Conservation (phyloP, 2,329 filamentous ascomycete species). For the Aspergillus sp. region DNA sequence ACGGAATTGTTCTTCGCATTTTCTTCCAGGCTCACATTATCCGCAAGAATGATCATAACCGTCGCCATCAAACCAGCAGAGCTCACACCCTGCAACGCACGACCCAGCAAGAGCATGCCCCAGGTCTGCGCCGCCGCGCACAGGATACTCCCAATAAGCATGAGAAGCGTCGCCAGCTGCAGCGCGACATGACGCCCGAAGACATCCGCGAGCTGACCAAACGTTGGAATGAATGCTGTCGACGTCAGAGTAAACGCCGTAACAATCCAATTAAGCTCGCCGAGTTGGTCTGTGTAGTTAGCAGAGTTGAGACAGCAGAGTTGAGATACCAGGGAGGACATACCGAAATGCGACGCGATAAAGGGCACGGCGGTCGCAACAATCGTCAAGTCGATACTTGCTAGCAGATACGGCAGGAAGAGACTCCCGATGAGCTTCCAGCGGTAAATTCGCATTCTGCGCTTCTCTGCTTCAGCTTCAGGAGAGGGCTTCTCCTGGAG, state of each 20-base stretch:
- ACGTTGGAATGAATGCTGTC: conserved; percentile 66
- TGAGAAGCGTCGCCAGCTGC: conserved; percentile 56
- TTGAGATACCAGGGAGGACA: conserved; percentile 12
- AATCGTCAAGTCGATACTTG: conserved; percentile 65
- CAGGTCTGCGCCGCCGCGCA: conserved; percentile 60
- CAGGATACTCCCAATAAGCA: conserved; percentile 61
- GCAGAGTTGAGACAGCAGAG: too few species aligned
- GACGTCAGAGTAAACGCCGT: conserved; percentile 67
- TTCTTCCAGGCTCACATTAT: conserved; percentile 62
- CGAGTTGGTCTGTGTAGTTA: conserved; percentile 45
- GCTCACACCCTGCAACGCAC: conserved; percentile 62
- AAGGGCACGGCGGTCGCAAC: conserved; percentile 60
- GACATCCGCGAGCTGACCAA: conserved; percentile 64
- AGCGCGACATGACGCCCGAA: conserved; percentile 63
- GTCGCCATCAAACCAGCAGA: conserved; percentile 62
- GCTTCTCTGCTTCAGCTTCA: conserved; percentile 23
- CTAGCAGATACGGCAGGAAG: conserved; percentile 60
- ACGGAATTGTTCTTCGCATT: conserved; percentile 63
- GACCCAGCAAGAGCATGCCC: conserved; percentile 61
- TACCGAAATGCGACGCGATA: conserved; percentile 66
- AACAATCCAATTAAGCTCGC: conserved; percentile 68
- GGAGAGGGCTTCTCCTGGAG: background rate
- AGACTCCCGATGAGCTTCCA: conserved; percentile 62
- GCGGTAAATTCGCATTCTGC: conserved; percentile 47
- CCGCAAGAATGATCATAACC: conserved; percentile 63